Base-by-base conservation (phyloP, 2,329 filamentous ascomycete genomes). In the Colletotrichum melonis region DNA sequence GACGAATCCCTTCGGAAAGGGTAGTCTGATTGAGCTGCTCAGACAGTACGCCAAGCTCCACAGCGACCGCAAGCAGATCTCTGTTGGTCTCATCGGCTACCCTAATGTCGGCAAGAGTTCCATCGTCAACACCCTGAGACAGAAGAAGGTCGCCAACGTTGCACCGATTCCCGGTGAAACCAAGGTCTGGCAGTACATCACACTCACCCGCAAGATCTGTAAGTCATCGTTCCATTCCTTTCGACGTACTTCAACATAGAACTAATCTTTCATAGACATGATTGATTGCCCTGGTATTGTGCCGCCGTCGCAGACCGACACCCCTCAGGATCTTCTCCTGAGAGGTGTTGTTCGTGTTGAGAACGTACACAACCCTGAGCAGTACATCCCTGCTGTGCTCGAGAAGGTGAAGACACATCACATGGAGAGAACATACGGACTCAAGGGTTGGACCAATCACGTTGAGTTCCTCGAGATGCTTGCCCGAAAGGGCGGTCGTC, bases 251-350 rank as follows among this genome's bases (percentile, higher is more conserved):
- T 32, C 14, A 46, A 26, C 5, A 24, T 9, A 16, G 19, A 49
- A n/a, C 72, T 74, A 35, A 71, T 32, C 19, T 16, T 35, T 6
- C 3, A 1, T 16, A 74, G 62, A 96, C 83, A 89, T 99, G 67
- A 98, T 99, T 78, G 97, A 99, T 79, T 98, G 96, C 79, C 97
- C 97, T 52, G 97, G 97, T 82, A 95, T 99, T 54, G 97, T 98
- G 0, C 97, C 97, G 4, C 96, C 97, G 0, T 97, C 94, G 76
- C 91, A 91, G 74, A 91, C 91, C 67, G 96, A 98, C 79, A 94
- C 92, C 0, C 94, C 95, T 32, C 91, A 95, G 78, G 95, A 98
- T 76, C 93, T 99, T 68, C 88, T 99, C 4, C 88, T 99, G 11
- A 91, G 96, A 76, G 97, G 97, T 76, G 95, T 98, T 8, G 95